Percentiles rank a stretch among this genome's conserved stretches.
phyloP scores from a whole-genome alignment of 148 eudicot genomes.

The Arbutus unedo region DNA sequence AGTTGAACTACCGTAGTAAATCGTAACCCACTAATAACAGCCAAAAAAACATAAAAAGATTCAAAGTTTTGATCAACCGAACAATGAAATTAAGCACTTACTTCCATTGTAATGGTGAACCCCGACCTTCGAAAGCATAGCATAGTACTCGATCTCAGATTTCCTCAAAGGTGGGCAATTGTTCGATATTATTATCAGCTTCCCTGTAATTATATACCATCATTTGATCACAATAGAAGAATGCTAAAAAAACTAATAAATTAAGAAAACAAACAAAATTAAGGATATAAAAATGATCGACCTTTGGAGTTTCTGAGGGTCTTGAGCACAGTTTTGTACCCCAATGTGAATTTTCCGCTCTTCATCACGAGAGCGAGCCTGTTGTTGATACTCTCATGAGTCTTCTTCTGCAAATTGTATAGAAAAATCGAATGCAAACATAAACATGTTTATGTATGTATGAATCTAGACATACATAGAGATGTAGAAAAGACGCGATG shows the following conservation, averaged over 20 bases:
- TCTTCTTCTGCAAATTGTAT: slow-evolving; percentile 51
- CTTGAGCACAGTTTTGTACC: slow-evolving; percentile 61
- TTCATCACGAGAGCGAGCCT: slow-evolving; percentile 70
- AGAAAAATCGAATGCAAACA: background rate
- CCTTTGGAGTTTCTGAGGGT: slow-evolving; percentile 61
- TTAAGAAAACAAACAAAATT: background rate
- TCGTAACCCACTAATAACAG: background rate
- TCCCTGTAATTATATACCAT: slow-evolving; percentile 39
- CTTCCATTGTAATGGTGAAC: slow-evolving; percentile 93
- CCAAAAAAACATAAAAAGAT: background rate
- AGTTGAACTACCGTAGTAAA: background rate
- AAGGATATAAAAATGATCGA: background rate
- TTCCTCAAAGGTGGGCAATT: slow-evolving; percentile 85
- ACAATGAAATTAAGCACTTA: slow-evolving; percentile 31
- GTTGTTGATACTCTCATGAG: slow-evolving; percentile 68
- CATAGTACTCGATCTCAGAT: slow-evolving; percentile 91
- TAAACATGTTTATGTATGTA: background rate
- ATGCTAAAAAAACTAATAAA: background rate
- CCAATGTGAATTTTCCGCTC: slow-evolving; percentile 58
- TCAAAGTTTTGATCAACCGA: background rate
- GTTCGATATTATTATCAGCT: slow-evolving; percentile 79
- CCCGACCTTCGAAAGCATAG: slow-evolving; percentile 84
- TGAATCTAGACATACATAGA: background rate
- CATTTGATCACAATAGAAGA: background rate
- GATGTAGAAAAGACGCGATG: background rate